Percentiles rank a stretch among this genome's conserved stretches.
phyloP scores from a whole-genome alignment of 257 asterid genomes.

The Handroanthus guayacan region DNA sequence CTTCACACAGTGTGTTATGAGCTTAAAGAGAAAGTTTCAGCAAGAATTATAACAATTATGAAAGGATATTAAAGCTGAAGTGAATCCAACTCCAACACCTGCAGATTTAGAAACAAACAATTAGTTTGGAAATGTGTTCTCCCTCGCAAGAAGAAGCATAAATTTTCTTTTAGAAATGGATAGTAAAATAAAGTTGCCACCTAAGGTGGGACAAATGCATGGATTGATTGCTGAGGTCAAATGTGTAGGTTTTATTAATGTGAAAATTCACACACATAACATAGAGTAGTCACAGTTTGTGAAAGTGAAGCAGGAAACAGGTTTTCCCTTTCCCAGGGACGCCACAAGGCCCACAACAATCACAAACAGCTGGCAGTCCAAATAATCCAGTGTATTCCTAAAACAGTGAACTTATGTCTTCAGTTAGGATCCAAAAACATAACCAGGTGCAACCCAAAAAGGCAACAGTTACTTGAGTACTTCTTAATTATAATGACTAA shows the following conservation, averaged over 20 bases:
- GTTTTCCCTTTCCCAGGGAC: conserved; percentile 5
- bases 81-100: conserved; percentile 99
- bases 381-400: conserved; percentile 5
- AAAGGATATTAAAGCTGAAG: conserved; percentile 97
- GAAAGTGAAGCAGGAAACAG: conserved; percentile 17
- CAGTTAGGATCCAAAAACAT: conserved; percentile 2
- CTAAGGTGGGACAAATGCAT: conserved; percentile 4
- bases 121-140: conserved; percentile 19
- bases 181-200: conserved; percentile 3
- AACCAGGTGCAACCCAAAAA: conserved; percentile 3
- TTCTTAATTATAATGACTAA: not conserved
- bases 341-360: not conserved
- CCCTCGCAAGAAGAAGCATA: not conserved
- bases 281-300: conserved; percentile 8
- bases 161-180: not conserved
- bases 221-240: not conserved
- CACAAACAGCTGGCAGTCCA: conserved; percentile 4
- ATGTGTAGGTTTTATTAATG: conserved; percentile 5
- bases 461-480: conserved; percentile 15
- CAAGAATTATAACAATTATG: conserved; percentile 36
- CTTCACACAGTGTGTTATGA: conserved; percentile 41
- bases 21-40: conserved; percentile 33
- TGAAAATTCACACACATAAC: conserved; percentile 16
- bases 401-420: not conserved
- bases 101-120: conserved; percentile 46